Percentiles rank a stretch among this genome's conserved stretches.
These are phyloP conservation scores for Scenedesmus sp. DNA, from an alignment of 163 green algal species.

Conservation along the genomic window DNA sequence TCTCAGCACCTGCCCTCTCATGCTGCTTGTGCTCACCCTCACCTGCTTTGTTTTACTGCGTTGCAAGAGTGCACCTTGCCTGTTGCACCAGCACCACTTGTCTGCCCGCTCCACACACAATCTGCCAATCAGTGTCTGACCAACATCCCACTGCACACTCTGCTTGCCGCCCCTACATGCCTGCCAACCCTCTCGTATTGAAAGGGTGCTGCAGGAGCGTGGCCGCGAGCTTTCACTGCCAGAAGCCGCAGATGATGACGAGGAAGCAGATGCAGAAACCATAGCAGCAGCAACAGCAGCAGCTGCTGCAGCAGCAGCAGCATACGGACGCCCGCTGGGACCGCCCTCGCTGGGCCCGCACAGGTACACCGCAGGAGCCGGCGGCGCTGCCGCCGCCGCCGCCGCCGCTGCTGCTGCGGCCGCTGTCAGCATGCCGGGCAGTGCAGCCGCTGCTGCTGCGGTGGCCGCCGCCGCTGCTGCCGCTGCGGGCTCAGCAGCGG, in stretches of 20 bases:
- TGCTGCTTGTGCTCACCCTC: not conserved
- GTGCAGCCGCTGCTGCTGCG: not conserved
- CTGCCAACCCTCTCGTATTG: not conserved
- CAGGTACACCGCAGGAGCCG: not conserved
- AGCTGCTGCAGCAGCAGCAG: constrained; percentile 30
- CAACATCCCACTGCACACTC: not conserved
- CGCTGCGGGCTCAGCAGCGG: not conserved
- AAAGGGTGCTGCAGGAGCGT: constrained; percentile 71
- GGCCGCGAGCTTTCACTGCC: constrained; percentile 61
- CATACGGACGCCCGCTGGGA: not conserved
- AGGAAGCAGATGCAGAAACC: constrained; percentile 45
- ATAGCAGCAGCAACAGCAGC: constrained; percentile 38
- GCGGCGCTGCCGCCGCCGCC: not conserved
- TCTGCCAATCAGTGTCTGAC: not conserved
- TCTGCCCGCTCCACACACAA: not conserved
- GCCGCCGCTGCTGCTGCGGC: not conserved
- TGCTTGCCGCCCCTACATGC: not conserved
- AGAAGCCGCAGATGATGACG: constrained; percentile 62
- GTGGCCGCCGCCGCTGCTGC: not conserved
- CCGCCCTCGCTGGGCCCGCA: not conserved
- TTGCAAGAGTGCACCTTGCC: no score
- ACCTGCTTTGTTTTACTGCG: no score
- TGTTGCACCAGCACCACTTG: no score
- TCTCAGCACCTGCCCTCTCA: no score
- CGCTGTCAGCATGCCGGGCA: not conserved